Evolutionary conservation across 176 grass and related monocot genomes (phyloP), one percentile per base, ranked within the genome.

Genomic region (Rhynchospora tenuis): DNA sequence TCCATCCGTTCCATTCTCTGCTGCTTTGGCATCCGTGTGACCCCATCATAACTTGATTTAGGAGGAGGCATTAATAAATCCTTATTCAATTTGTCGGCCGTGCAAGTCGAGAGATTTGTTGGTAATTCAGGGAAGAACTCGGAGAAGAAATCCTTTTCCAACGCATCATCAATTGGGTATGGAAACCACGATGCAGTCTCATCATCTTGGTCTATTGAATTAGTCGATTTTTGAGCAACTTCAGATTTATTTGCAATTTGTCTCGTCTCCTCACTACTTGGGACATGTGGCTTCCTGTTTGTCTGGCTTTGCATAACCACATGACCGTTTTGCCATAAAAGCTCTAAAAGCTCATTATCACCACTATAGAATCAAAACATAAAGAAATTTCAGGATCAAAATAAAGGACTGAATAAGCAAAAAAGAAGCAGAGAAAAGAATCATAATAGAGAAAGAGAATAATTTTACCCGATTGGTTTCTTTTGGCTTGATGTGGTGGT

Each of bases 41-140:
- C 4, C 22, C 84, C 78, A 47, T 55, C 44, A 17, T 70, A 60
- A 26, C 81, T 91, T 27, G 84, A 87, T 84, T 87, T 95, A 42
- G 93, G 93, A 43, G 93, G 90, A 9, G 93, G 93, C 93, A 96
- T 96, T 13, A 82, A 42, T 59, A 90, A 68, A 23, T 89, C 90
- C 54, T 78, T 66, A 42, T 80, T 82, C 2, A 64, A 81, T 51
- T 89, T 88, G 6, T 88, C 77, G 19, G 59, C 13, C 8, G 66
- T 62, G 52, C 43, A 48, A 27, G 59, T n/a, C 8, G 7, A 64
- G 28, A 46, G 48, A 46, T 76, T 85, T 51, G 31, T 50, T 3
- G 65, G 87, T 17, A 81, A 20, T 2, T 93, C 94, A 77, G 28
- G 84, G 86, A 97, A 93, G 58, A 97, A 86, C 4, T 97, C 94